These are phyloP conservation scores for Sclerotinia spermophila DNA, from an alignment of 2,329 filamentous ascomycete species.

Conservation along the genomic window DNA sequence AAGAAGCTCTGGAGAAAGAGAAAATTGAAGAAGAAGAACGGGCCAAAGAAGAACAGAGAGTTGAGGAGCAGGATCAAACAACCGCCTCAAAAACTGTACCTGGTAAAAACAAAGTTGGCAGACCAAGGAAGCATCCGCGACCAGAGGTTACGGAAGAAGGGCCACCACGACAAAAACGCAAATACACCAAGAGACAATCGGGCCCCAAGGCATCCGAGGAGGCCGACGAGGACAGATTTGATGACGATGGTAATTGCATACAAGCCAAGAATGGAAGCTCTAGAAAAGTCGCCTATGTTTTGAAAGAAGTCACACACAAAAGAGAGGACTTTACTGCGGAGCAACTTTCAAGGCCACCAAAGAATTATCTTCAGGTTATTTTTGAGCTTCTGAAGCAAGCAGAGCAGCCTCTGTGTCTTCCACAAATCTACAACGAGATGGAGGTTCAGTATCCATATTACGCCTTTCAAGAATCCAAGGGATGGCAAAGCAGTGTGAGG, in stretches of 20 bases:
- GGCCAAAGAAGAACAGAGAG: conserved; percentile 35
- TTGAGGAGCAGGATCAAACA: conserved; percentile 46
- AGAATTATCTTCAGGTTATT: conserved; percentile 56
- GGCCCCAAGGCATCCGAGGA: conserved; percentile 46
- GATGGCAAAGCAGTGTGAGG: conserved; percentile 61
- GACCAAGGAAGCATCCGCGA: conserved; percentile 59
- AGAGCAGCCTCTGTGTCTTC: conserved; percentile 50
- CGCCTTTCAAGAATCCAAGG: conserved; percentile 51
- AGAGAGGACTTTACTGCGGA: conserved; percentile 62
- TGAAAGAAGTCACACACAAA: conserved; percentile 53
- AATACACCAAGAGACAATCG: conserved; percentile 61
- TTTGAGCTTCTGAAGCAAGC: conserved; percentile 53
- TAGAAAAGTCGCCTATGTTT: conserved; percentile 41
- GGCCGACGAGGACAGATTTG: conserved; percentile 40
- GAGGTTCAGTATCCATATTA: conserved; percentile 56
- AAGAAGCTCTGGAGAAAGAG: conserved; percentile 46
- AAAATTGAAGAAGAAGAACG: conserved; percentile 55
- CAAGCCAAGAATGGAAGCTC: conserved; percentile 1
- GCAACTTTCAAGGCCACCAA: conserved; percentile 62
- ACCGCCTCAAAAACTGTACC: conserved; percentile 39
- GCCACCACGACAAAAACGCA: conserved; percentile 58
- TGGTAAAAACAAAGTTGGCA: conserved; percentile 60
- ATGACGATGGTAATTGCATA: conserved; percentile 13
- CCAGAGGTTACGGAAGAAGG: conserved; percentile 48
- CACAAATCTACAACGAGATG: conserved; percentile 58